Evolutionary conservation across 1,139 yeast species (phyloP), one percentile per base, ranked within the genome.

Genomic region (Sugiyamaella xylanicola): DNA sequence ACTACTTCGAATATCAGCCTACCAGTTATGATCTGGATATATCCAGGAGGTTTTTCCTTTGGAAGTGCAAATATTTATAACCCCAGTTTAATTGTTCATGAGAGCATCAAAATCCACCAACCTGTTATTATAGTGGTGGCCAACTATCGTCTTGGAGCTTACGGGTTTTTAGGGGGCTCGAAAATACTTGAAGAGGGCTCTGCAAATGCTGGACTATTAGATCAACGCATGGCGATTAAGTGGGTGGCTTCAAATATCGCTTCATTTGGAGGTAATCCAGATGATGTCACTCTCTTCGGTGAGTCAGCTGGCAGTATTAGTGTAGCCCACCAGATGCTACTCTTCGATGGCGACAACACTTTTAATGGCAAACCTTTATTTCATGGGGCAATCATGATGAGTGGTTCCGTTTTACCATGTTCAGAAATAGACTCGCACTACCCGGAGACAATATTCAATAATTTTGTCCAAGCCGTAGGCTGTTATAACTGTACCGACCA

Each of bases 231-330:
- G 44, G 77, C 74, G 1, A 56, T 74, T 16, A 59, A 68, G 39
- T 74, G 77, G 77, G 64, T 72, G 11, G 59, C 66, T 22, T 65
- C 66, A 49, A 65, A 72, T 56, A 71, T 74, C 53, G 57, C 43
- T 1, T 56, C 56, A 5, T 73, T 74, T 60, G 77, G 77, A 9
- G 77, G 77, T 20, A 70, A 74, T 56, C 68, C 73, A 2, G 59
- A 60, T 5, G 65, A 63, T 48, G 64, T 73, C n/a, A 68, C 72
- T 1, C 60, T 72, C 11, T 61, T 68, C 61, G 76, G 77, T 15
- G 75, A 72, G 56, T 63, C 70, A 52, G 76, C 77, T 1, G 77
- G 77, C 11, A 72, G 71, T 2, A 63, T 65, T 48, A 65, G 72
- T 15, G 69, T 70, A 32, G 65, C 66, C 4, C 64, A 65, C 52